Evolutionary conservation across 306 rosid species (phyloP).

Genomic region (Cotoneaster glaucophyllus): DNA sequence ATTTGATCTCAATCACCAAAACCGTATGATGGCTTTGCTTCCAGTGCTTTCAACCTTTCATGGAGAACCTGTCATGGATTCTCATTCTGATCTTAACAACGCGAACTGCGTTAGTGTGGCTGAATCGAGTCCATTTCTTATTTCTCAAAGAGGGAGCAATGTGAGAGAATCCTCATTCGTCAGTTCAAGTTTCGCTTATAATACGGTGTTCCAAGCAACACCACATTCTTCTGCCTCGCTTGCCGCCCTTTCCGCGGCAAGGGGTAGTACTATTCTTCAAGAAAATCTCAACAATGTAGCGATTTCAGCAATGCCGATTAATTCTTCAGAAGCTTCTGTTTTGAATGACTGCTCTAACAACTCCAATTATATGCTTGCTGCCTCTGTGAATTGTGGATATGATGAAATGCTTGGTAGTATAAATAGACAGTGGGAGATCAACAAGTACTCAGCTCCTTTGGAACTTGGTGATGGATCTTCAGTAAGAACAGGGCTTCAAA

Average conservation of each 20-base stretch:
- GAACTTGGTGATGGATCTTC: conserved; percentile 22
- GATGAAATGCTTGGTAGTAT: conserved; percentile 31
- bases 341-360: conserved; percentile 36
- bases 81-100: conserved; percentile 19
- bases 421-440: conserved; percentile 24
- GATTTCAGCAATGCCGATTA: conserved; percentile 26
- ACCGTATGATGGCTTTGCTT: conserved; percentile 29
- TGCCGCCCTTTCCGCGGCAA: conserved; percentile 39
- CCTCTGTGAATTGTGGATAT: conserved; percentile 22
- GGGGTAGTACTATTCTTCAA: conserved; percentile 26
- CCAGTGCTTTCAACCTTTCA: conserved; percentile 37
- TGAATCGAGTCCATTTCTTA: conserved; percentile 23
- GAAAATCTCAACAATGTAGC: conserved; percentile 41
- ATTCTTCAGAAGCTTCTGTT: conserved; percentile 26
- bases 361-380: conserved; percentile 29
- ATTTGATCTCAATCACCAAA: conserved; percentile 43
- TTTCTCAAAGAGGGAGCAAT: conserved; percentile 26
- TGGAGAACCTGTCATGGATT: conserved; percentile 18
- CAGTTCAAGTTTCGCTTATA: conserved; percentile 25
- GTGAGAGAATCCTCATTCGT: conserved; percentile 26
- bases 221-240: conserved; percentile 33
- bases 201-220: conserved; percentile 31
- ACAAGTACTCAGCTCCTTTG: conserved; percentile 21
- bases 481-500: conserved; percentile 13
- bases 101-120: conserved; percentile 15